Evolutionary conservation across 257 asterid genomes (phyloP), one percentile per base, ranked within the genome.

Genomic region (Solanum chiquidenum): DNA sequence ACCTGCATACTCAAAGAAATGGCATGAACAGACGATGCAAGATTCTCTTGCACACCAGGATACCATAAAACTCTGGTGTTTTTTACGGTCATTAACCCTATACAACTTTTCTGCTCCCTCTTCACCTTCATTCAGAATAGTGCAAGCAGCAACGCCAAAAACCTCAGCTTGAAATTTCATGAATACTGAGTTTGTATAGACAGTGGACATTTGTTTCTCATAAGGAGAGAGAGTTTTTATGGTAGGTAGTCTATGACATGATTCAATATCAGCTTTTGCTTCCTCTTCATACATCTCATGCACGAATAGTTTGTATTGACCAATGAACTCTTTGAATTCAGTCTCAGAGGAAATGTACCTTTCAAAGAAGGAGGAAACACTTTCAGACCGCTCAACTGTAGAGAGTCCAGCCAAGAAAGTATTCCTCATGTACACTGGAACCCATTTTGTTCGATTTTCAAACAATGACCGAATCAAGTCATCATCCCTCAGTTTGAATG

Each of bases 151-250:
- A 21, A 86, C 68, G 44, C 93, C 94, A 27, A 82, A 86, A 75
- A 91, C 91, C 87, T 93, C 95, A 58, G 86, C 88, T 86, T 92
- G 95, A 88, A 93, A 93, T 83, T 88, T 88, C 86, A 66, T 68
- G 86, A 87, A 93, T 34, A 88, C 31, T 10, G 90, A 77, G 84
- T 80, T 84, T 10, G 95, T 91, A 80, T 93, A 93, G 64, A 93
- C 87, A 58, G 66, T 52, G 79, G 91, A 89, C 93, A 92, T 90
- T 86, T 93, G 93, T 86, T 88, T 89, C 92, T 93, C 95, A 40
- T 92, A 89, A 69, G 94, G 90, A 44, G 92, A 90, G 35, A 52
- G 84, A 82, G 93, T 88, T 76, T 87, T 73, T 86, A 90, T 75
- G 9, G 34, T 60, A 46, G 86, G 90, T 68, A 60, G 84, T 73